Evolutionary conservation across 192 early-diverging fungal species (phyloP).

Genomic region (Backusella australiensis): DNA sequence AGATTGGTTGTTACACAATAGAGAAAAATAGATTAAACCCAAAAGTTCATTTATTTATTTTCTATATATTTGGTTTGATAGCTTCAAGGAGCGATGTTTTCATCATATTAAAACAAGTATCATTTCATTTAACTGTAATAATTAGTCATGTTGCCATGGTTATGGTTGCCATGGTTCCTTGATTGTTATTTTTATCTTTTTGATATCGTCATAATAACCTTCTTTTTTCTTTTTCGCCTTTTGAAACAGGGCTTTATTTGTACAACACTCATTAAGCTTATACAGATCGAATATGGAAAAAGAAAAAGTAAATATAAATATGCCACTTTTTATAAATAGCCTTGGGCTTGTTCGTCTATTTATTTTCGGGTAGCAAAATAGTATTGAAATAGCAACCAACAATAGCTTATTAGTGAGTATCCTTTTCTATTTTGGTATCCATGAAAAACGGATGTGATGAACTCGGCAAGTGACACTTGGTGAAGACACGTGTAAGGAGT

Average conservation of each 20-base stretch:
- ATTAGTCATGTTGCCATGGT: neutral
- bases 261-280: neutral
- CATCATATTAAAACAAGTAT: neutral
- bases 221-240: neutral
- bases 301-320: neutral
- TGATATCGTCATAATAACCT: neutral
- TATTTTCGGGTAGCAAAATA: neutral
- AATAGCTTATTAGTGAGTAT: neutral
- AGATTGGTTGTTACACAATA: neutral
- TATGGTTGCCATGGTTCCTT: neutral
- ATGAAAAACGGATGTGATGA: neutral
- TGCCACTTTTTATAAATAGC: constrained; percentile 1
- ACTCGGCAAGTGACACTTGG: neutral
- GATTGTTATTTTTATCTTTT: neutral
- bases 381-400: neutral
- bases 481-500: neutral
- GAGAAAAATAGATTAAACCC: neutral
- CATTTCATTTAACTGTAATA: neutral
- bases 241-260: constrained; percentile 2
- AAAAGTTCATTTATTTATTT: neutral
- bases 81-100: neutral
- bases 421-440: neutral
- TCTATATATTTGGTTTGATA: neutral
- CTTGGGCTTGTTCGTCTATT: neutral
- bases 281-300: neutral